Evolutionary conservation across 2,329 filamentous ascomycete genomes (phyloP).

Genomic region (Chlorencoelia australis): DNA sequence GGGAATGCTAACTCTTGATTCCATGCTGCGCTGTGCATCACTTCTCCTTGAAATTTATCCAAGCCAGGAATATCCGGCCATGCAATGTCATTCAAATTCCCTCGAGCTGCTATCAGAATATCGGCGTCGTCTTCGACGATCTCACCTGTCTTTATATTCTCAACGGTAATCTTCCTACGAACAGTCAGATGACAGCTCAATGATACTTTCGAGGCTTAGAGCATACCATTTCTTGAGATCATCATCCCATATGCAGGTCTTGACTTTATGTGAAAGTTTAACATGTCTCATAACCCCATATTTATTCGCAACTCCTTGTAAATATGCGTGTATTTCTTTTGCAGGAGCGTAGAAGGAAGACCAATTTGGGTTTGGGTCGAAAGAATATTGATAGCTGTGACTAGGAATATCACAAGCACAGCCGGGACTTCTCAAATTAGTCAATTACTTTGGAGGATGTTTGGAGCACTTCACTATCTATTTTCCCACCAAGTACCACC

Average conservation of each 20-base stretch:
- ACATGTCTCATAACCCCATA: constrained; percentile 52
- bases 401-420: neutral
- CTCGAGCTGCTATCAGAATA: constrained; percentile 52
- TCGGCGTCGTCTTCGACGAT: constrained; percentile 41
- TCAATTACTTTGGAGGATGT: too few species aligned
- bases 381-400: constrained; percentile 29
- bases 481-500: constrained; percentile 47
- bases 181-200: constrained; percentile 6
- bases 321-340: constrained; percentile 58
- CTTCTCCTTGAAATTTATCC: constrained; percentile 34
- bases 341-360: constrained; percentile 58
- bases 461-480: constrained; percentile 34
- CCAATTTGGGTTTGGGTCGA: constrained; percentile 60
- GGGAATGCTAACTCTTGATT: too few species aligned
- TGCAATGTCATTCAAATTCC: constrained; percentile 56
- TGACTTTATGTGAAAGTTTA: constrained; percentile 44
- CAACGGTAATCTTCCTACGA: constrained; percentile 34
- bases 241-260: constrained; percentile 46
- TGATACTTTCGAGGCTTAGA: too few species aligned
- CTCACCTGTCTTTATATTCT: constrained; percentile 31
- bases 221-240: constrained; percentile 37
- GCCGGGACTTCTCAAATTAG: neutral
- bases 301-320: constrained; percentile 51
- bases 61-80: constrained; percentile 52
- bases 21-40: constrained; percentile 55